Conservation (phyloP, 2,329 filamentous ascomycete genomes). For the Aureobasidium melanogenum region DNA sequence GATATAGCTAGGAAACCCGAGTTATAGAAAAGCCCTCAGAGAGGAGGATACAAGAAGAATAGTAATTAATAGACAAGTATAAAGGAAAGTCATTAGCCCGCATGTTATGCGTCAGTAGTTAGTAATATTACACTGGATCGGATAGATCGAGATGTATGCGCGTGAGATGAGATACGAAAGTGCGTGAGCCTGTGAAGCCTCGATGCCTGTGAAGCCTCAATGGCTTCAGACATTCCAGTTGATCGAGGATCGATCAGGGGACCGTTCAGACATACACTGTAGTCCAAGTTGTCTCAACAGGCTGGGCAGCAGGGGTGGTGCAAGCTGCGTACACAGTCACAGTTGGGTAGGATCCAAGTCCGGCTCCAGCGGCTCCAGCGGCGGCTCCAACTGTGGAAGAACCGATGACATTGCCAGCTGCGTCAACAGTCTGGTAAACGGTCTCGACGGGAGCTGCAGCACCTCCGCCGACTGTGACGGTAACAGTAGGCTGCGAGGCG, state of each 20-base stretch:
- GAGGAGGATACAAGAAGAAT: not conserved
- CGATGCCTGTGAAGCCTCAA: no score
- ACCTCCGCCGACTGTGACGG: not conserved
- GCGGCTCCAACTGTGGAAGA: not conserved
- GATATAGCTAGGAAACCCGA: not conserved
- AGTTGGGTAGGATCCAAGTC: not conserved
- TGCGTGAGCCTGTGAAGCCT: not conserved
- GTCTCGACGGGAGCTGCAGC: not conserved
- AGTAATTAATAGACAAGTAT: not conserved
- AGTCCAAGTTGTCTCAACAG: not conserved
- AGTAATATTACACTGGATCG: not conserved
- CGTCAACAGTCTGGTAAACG: not conserved
- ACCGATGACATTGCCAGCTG: not conserved
- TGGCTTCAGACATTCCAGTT: not conserved
- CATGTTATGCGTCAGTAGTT: not conserved
- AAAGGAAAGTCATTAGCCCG: not conserved
- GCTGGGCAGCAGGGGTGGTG: slow-evolving; percentile 18
- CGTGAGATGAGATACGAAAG: not conserved
- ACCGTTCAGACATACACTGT: not conserved
- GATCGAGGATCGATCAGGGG: not conserved
- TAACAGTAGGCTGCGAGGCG: not conserved
- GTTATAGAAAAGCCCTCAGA: not conserved
- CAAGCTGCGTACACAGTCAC: slow-evolving; percentile 23
- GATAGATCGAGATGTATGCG: no score
- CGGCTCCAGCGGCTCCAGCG: not conserved